A percentile compares a stretch with the other conserved stretches of the same genome.
These are phyloP conservation scores for Musa balbisiana DNA, from an alignment of 202 grass and related monocot genomes.

Conservation along the genomic window DNA sequence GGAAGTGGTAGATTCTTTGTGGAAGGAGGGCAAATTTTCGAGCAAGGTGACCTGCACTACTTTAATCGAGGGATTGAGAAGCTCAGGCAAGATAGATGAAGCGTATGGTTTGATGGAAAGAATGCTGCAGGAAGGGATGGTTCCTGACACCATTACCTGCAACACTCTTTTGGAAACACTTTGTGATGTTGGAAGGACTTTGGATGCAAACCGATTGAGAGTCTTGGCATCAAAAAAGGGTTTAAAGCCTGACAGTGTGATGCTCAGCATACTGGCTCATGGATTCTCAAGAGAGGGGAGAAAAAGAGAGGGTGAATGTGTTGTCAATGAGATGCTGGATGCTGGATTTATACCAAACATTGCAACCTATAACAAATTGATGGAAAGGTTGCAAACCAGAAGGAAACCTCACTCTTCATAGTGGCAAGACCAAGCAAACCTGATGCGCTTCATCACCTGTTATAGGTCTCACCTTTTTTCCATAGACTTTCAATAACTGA, in stretches of 20 bases:
- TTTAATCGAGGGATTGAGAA: slow-evolving; percentile 48
- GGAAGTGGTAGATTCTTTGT: slow-evolving; percentile 41
- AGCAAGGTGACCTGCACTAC: slow-evolving; percentile 50
- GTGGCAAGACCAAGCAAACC: not conserved
- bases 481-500: too few relatives aligned
- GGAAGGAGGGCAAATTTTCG: slow-evolving; percentile 34
- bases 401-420: slow-evolving; percentile 7
- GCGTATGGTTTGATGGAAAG: slow-evolving; percentile 42
- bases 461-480: too few relatives aligned
- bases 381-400: slow-evolving; percentile 36
- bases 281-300: slow-evolving; percentile 72
- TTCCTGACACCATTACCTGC: slow-evolving; percentile 47
- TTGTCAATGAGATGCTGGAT: slow-evolving; percentile 83
- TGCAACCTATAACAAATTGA: slow-evolving; percentile 56
- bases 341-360: slow-evolving; percentile 74
- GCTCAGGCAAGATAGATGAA: slow-evolving; percentile 32
- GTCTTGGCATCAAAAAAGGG: slow-evolving; percentile 47
- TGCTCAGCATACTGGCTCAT: slow-evolving; percentile 51
- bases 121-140: slow-evolving; percentile 47
- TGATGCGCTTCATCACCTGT: too few relatives aligned
- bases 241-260: slow-evolving; percentile 43
- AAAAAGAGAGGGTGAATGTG: slow-evolving; percentile 43
- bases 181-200: slow-evolving; percentile 44
- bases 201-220: slow-evolving; percentile 45
- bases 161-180: slow-evolving; percentile 69